Conservation (phyloP, 2,329 filamentous ascomycete genomes). For the Penicillium nordicum region DNA sequence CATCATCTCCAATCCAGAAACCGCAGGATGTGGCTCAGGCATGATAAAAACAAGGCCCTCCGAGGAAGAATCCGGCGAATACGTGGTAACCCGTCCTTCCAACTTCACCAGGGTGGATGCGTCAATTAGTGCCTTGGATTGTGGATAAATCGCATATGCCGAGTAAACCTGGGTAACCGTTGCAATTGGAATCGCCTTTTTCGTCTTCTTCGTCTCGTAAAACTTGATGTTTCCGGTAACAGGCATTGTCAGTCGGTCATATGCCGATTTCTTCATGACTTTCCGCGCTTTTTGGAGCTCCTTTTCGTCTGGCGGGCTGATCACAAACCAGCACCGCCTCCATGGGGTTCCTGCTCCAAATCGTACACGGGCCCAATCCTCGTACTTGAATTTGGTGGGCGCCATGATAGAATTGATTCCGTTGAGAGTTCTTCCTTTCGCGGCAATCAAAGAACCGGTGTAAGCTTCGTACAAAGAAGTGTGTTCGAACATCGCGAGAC, state of each 20-base stretch:
- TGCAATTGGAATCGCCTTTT: conserved; percentile 85
- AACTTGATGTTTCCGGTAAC: conserved; percentile 91
- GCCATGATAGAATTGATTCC: conserved; percentile 89
- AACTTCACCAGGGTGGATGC: conserved; percentile 92
- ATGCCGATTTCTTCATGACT: conserved; percentile 71
- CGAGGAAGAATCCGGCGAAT: conserved; percentile 71
- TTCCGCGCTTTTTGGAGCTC: conserved; percentile 82
- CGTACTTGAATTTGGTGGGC: conserved; percentile 68
- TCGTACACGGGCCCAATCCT: conserved; percentile 91
- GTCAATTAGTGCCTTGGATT: conserved; percentile 89
- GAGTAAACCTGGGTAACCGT: conserved; percentile 88
- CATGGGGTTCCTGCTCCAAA: conserved; percentile 96
- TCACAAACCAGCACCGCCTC: conserved; percentile 95
- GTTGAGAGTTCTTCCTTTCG: conserved; percentile 84
- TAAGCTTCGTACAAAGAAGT: conserved; percentile 92
- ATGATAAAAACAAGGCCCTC: conserved; percentile 98
- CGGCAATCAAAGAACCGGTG: conserved; percentile 90
- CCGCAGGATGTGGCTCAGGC: conserved; percentile 88
- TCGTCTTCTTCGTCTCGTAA: conserved; percentile 90
- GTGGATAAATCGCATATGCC: conserved; percentile 92
- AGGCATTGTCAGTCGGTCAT: conserved; percentile 68
- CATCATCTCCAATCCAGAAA: conserved; percentile 94
- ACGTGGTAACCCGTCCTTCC: conserved; percentile 85
- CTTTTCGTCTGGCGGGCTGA: conserved; percentile 90
- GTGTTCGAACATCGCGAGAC: conserved; percentile 91